Conservation (phyloP, 2,329 filamentous ascomycete genomes). For the Cordyceps pruinosa region DNA sequence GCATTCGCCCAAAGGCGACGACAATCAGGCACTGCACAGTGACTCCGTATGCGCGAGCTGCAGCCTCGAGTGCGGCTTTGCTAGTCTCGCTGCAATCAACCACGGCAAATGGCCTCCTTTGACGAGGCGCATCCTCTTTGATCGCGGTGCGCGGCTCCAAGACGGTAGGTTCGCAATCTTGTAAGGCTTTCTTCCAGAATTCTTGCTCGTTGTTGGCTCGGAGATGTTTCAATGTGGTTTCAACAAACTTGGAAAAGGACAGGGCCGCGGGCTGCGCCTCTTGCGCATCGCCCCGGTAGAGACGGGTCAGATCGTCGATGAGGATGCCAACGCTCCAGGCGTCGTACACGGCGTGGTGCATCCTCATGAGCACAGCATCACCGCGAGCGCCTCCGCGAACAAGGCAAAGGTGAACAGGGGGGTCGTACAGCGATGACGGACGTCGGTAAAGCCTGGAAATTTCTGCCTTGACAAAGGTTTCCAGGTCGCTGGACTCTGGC, state of each 20-base stretch:
- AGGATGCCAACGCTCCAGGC: neutral
- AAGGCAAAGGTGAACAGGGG: neutral
- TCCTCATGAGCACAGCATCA: neutral
- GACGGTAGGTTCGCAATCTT: neutral
- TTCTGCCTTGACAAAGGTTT: neutral
- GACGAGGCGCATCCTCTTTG: neutral
- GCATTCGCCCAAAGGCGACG: slow-evolving; percentile 11
- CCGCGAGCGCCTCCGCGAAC: neutral
- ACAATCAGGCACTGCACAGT: slow-evolving; percentile 7
- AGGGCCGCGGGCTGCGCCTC: neutral
- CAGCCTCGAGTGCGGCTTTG: slow-evolving; percentile 5
- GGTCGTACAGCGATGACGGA: neutral
- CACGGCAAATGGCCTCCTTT: neutral
- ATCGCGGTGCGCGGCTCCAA: neutral
- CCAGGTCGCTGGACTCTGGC: neutral
- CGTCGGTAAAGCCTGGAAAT: neutral
- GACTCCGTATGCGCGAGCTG: slow-evolving; percentile 4
- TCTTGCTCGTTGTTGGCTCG: neutral
- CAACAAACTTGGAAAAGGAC: neutral
- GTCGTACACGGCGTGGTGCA: neutral
- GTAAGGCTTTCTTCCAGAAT: neutral
- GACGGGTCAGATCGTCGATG: neutral
- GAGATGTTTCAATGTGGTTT: neutral
- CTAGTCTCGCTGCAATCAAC: slow-evolving; percentile 8
- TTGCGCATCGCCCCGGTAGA: neutral